Percentiles rank a stretch among this genome's conserved stretches.
phyloP scores from a whole-genome alignment of 345 rosid species.

The Brassica rapa region DNA sequence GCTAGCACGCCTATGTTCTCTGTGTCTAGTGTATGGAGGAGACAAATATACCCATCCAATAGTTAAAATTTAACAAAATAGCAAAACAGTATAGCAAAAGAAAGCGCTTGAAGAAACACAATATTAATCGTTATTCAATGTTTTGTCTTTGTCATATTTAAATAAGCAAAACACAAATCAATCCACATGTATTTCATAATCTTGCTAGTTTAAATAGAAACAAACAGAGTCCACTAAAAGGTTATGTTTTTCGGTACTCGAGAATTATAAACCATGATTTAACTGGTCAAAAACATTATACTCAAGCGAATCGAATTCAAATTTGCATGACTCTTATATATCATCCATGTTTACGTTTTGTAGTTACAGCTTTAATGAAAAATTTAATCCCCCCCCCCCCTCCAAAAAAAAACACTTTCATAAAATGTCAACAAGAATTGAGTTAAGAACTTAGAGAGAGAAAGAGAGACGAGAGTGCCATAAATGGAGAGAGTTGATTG shows the following conservation, averaged over 20 bases:
- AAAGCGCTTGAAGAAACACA: background rate
- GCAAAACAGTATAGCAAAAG: background rate
- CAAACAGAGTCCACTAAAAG: constrained; percentile 1
- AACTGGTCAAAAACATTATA: background rate
- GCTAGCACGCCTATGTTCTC: no score
- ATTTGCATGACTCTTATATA: background rate
- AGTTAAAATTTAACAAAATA: background rate
- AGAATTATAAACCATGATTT: background rate
- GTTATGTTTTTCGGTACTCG: background rate
- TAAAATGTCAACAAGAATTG: background rate
- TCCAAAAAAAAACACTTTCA: background rate
- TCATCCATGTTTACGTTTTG: constrained; percentile 17
- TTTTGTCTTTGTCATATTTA: background rate
- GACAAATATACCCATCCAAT: constrained; percentile 29
- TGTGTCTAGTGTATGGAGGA: no score
- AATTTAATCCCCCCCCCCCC: background rate
- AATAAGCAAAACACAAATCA: background rate
- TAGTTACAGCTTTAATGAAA: background rate
- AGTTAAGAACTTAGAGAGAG: background rate
- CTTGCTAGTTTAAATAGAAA: background rate
- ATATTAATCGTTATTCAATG: background rate
- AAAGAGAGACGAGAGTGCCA: background rate
- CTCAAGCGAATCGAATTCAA: background rate
- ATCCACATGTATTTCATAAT: background rate
- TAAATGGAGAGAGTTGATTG: constrained; percentile 12